A percentile compares a stretch with the other conserved stretches of the same genome.
These are phyloP conservation scores for Trametes coccinea DNA, from an alignment of 768 basidiomycete genomes.

Conservation along the genomic window DNA sequence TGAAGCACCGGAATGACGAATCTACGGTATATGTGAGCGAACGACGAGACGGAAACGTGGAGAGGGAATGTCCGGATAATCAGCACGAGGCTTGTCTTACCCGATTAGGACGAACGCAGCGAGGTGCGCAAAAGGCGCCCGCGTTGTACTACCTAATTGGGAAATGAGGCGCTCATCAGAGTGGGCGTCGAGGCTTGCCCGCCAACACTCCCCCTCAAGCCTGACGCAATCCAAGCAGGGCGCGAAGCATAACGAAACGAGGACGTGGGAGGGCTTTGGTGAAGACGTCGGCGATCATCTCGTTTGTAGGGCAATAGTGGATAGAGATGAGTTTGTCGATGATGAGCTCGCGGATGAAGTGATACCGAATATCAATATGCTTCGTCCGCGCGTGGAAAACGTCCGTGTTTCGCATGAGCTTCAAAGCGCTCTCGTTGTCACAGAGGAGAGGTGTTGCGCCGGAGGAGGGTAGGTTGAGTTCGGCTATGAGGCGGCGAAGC, in stretches of 20 bases:
- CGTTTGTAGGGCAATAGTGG: constrained; percentile 12
- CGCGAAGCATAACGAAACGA: not conserved
- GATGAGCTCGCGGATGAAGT: constrained; percentile 32
- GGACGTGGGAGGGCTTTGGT: constrained; percentile 33
- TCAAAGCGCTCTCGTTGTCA: constrained; percentile 2
- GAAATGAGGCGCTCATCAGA: not conserved
- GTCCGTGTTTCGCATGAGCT: not conserved
- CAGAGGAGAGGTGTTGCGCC: not conserved
- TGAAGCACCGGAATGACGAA: not conserved
- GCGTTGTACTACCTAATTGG: too few relatives aligned
- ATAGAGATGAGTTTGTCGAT: constrained; percentile 3
- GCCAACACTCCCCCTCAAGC: constrained; percentile 20
- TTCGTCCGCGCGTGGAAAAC: constrained; percentile 29
- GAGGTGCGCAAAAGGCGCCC: too few relatives aligned
- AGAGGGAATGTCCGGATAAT: not conserved
- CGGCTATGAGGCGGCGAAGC: constrained; percentile 24
- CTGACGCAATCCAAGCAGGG: not conserved
- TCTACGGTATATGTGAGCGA: not conserved
- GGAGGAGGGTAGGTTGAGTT: not conserved
- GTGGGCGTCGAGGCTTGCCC: not conserved
- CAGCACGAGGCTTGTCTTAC: not conserved
- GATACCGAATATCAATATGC: constrained; percentile 39
- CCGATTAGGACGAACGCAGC: not conserved
- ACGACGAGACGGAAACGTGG: not conserved
- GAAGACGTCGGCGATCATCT: constrained; percentile 35